Base-by-base conservation (phyloP, 805 yeast species). In the Millerozyma acaciae region DNA sequence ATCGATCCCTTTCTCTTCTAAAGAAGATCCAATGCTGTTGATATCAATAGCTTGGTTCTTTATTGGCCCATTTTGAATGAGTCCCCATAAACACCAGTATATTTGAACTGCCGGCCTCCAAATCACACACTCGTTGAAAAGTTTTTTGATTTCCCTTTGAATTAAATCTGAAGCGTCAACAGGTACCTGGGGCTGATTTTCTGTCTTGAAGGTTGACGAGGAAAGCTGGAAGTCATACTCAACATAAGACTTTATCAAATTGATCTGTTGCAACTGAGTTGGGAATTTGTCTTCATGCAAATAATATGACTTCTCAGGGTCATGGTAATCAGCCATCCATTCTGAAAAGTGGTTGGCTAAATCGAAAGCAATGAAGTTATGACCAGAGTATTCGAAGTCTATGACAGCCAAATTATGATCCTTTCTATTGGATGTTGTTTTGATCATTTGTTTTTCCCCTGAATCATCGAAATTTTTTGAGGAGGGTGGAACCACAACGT, bases 241-340 rank as follows among this genome's bases (percentile, higher is more conserved):
- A 26, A 84, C 80, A 48, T 93, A 93, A n/a, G 90, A 76, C 42
- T 76, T 76, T 33, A 90, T 57, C 45, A 88, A 72, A 48, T 82
- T 80, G 43, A 80, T 53, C 49, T 83, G 80, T 53, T 88, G 82
- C 28, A 77, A 76, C 39, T 67, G 64, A 9, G 67, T 63, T 7
- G 98, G 98, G 57, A 73, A 93, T 23, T 63, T 60, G 8, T 70
- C 61, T 21, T 61, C 65, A 45, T 74, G 68, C n/a, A 84, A 62
- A 35, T 60, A 73, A 53, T 82, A 76, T 10, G 68, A 60, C 30
- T 44, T 40, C 13, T 68, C 63, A 1, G 79, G 74, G 45, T 78
- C 75, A 50, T 82, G 85, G 54, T 90, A 93, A 62, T 93, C 87
- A 30, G 86, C 74, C 97, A 89, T 93, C 98, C 98, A 90, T 63